Evolutionary conservation across 2,329 filamentous ascomycete genomes (phyloP).

Genomic region (Hypoxylon sp.): DNA sequence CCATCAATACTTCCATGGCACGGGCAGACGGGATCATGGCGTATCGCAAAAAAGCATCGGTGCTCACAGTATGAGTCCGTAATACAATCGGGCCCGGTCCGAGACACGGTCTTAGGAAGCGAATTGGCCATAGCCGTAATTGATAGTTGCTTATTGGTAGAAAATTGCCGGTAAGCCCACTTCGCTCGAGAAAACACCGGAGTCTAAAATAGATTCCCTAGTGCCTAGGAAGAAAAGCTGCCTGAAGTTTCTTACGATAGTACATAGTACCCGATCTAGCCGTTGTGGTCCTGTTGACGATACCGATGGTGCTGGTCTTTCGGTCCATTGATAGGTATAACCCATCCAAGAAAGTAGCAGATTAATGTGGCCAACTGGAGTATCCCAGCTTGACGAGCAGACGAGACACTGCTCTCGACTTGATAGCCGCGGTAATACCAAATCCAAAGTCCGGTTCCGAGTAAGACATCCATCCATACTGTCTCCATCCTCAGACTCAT

Average conservation of each 20-base stretch:
- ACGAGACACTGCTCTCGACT: conserved; percentile 2
- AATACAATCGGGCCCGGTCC: conserved; percentile 8
- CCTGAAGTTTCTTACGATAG: background rate
- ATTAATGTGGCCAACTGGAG: too few relatives aligned
- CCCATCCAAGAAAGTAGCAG: too few relatives aligned
- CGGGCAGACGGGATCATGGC: too few relatives aligned
- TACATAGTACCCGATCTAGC: conserved; percentile 2
- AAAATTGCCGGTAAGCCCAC: conserved; percentile 21
- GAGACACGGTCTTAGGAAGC: conserved; percentile 2
- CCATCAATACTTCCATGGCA: too few relatives aligned
- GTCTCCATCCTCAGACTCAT: conserved; percentile 12
- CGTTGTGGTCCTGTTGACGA: too few relatives aligned
- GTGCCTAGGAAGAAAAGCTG: conserved; percentile 1
- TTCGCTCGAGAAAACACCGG: conserved; percentile 6
- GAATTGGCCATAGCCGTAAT: background rate
- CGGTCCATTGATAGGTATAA: too few relatives aligned
- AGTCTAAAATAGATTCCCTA: conserved; percentile 1
- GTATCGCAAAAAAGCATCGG: background rate
- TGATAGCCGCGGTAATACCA: conserved; percentile 4
- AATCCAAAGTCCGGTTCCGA: conserved; percentile 10
- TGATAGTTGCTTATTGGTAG: conserved; percentile 13
- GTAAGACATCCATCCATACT: background rate
- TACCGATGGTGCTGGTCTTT: too few relatives aligned
- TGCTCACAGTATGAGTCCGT: background rate
- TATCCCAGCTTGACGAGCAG: too few relatives aligned